phyloP scores from a whole-genome alignment of 306 rosid species.

The Aeschynomene evenia region DNA sequence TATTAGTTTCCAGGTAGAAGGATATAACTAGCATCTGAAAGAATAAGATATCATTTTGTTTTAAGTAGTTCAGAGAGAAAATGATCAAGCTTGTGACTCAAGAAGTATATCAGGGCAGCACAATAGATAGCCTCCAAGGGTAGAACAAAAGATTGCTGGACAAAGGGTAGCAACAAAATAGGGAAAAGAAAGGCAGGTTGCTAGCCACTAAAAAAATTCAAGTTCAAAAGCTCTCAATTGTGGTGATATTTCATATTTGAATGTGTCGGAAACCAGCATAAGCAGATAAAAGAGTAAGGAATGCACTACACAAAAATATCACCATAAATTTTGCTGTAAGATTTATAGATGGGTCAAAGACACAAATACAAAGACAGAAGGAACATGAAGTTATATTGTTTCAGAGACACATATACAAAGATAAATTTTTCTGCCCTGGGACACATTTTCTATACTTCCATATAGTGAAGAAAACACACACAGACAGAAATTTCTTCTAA shows the following conservation, averaged over 20 bases:
- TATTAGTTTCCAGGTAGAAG: background rate
- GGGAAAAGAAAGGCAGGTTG: background rate
- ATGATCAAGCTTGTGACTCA: background rate
- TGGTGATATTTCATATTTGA: no score
- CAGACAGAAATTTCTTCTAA: no score
- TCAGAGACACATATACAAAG: no score
- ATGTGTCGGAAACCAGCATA: background rate
- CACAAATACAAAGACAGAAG: no score
- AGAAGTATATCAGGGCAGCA: background rate
- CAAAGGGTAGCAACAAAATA: background rate
- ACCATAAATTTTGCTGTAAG: background rate
- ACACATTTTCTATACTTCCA: no score
- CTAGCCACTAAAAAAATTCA: background rate
- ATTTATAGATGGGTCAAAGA: no score
- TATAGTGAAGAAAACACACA: no score
- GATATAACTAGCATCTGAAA: background rate
- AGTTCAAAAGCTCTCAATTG: background rate
- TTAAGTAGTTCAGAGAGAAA: background rate
- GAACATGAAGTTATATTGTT: no score
- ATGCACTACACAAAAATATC: background rate
- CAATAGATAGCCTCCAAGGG: background rate
- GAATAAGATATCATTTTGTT: background rate
- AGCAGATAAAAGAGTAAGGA: background rate
- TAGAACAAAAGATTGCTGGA: constrained; percentile 3
- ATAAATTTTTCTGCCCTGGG: no score